phyloP scores from a whole-genome alignment of 176 grass and related monocot genomes.

The Avena sativa region DNA sequence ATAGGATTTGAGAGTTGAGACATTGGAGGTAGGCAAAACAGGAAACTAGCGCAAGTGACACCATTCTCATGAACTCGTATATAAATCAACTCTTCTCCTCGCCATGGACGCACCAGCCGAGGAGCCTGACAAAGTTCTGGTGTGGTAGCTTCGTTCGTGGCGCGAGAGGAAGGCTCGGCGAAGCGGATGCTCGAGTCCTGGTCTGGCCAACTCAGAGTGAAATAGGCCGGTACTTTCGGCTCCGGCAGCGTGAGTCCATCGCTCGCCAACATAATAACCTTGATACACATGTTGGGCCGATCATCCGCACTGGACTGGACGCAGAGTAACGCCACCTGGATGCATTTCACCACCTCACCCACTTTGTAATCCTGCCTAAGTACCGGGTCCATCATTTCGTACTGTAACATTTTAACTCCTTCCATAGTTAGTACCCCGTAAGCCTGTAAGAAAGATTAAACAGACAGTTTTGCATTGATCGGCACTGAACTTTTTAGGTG shows the following conservation, averaged over 20 bases:
- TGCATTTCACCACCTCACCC: conserved; percentile 34
- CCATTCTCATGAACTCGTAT: no score
- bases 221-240: conserved; percentile 49
- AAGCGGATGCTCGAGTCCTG: not conserved
- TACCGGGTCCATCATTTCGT: conserved; percentile 49
- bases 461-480: no score
- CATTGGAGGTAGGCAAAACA: no score
- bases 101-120: no score
- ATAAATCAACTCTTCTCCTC: no score
- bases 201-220: conserved; percentile 41
- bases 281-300: conserved; percentile 32
- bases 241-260: conserved; percentile 46
- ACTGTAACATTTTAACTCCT: not conserved
- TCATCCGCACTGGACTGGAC: conserved; percentile 54
- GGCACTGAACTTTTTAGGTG: no score
- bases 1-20: no score
- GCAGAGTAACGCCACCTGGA: conserved; percentile 49
- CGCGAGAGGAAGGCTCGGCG: not conserved
- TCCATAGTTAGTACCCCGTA: conserved; percentile 42
- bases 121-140: no score
- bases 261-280: conserved; percentile 47
- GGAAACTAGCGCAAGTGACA: no score
- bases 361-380: conserved; percentile 34
- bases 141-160: no score
- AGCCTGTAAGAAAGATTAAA: conserved; percentile 18